These are phyloP conservation scores for Penicillium sp. DNA, from an alignment of 2,329 filamentous ascomycete species.

Conservation along the genomic window DNA sequence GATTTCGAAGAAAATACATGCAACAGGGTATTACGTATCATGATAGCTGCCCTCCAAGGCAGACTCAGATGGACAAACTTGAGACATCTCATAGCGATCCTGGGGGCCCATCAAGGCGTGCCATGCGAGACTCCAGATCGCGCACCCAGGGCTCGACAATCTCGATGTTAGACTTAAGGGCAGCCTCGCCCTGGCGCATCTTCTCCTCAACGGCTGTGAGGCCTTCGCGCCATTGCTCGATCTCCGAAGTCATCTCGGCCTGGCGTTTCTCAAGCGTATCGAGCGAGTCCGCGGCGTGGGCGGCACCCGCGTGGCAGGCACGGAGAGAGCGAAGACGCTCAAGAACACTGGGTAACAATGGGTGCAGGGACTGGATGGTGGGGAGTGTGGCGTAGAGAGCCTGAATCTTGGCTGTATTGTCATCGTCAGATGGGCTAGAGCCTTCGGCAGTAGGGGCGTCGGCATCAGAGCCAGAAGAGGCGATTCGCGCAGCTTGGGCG, in stretches of 20 bases:
- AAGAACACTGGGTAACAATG: constrained; percentile 76
- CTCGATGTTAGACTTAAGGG: constrained; percentile 73
- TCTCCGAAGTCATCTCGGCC: constrained; percentile 73
- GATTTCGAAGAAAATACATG: constrained; percentile 10
- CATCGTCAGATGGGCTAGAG: constrained; percentile 50
- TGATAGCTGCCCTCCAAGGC: constrained; percentile 3
- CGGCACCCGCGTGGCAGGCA: constrained; percentile 81
- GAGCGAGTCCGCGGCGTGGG: constrained; percentile 71
- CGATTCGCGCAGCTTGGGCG: constrained; percentile 38
- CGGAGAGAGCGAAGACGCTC: constrained; percentile 80
- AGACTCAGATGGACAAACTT: constrained; percentile 8
- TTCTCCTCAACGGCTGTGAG: constrained; percentile 72
- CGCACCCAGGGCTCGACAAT: constrained; percentile 87
- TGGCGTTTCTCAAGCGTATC: constrained; percentile 74
- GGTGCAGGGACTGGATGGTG: constrained; percentile 80
- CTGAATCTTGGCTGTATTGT: constrained; percentile 82
- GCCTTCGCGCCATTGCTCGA: constrained; percentile 79
- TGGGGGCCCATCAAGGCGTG: constrained; percentile 47
- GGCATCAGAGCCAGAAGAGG: constrained; percentile 30
- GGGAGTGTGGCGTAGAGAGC: constrained; percentile 83
- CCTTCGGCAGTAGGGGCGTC: constrained; percentile 27
- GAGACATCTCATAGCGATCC: constrained; percentile 9
- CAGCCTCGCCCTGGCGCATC: constrained; percentile 63
- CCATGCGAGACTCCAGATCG: constrained; percentile 73
- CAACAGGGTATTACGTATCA: constrained; percentile 27